A percentile compares a stretch with the other conserved stretches of the same genome.
Evolutionary conservation across 805 yeast species (phyloP).

Genomic region (Candida xiaguanensis): DNA sequence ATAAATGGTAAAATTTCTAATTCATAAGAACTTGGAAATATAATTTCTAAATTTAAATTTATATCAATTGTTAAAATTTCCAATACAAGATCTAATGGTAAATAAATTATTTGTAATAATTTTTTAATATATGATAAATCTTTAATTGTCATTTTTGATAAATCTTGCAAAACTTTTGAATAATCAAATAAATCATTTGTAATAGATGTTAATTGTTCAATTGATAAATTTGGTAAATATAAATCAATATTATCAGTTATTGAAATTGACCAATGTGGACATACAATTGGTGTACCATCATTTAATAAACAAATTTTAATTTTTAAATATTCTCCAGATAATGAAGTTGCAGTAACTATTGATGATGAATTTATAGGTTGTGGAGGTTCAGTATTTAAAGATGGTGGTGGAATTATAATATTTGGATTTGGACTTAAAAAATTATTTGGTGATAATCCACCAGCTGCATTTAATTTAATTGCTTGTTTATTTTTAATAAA

Average conservation of each 20-base stretch:
- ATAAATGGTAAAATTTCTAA: conserved; percentile 36
- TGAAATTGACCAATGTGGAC: conserved; percentile 62
- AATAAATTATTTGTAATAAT: conserved; percentile 44
- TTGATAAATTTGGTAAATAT: conserved; percentile 58
- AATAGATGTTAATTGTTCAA: conserved; percentile 39
- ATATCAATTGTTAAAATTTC: conserved; percentile 52
- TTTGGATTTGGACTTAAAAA: conserved; percentile 29
- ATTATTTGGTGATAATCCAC: conserved; percentile 40
- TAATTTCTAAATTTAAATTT: conserved; percentile 68
- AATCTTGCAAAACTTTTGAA: conserved; percentile 34
- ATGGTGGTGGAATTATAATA: background rate
- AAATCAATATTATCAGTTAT: conserved; percentile 49
- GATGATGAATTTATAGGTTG: conserved; percentile 41
- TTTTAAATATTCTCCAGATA: conserved; percentile 75
- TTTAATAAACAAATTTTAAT: conserved; percentile 65
- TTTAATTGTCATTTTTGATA: conserved; percentile 32
- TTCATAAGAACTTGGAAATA: conserved; percentile 63
- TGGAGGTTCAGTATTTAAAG: conserved; percentile 6
- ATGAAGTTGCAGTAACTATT: conserved; percentile 86
- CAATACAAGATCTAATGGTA: conserved; percentile 61
- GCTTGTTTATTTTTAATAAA: conserved; percentile 34
- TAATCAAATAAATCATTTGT: conserved; percentile 40
- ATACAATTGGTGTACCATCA: conserved; percentile 84
- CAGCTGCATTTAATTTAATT: conserved; percentile 31
- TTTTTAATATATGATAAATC: conserved; percentile 40